Evolutionary conservation across 352 stramenopile genomes (phyloP).

Genomic region (Phytophthora quininea): DNA sequence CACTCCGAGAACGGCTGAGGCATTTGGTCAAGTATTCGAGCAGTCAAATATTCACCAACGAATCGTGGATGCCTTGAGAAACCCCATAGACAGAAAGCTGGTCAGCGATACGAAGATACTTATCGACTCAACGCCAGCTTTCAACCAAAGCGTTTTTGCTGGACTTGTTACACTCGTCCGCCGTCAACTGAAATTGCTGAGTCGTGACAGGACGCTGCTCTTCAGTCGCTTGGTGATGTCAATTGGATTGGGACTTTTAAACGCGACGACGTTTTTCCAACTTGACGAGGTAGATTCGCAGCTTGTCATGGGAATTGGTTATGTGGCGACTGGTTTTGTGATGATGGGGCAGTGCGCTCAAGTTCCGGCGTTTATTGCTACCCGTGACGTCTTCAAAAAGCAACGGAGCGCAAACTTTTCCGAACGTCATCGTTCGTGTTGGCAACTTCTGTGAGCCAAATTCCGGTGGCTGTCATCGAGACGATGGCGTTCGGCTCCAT

Average conservation of each 20-base stretch:
- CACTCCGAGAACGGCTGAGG: neutral
- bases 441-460: constrained; percentile 29
- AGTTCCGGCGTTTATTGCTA: constrained; percentile 63
- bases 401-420: constrained; percentile 78
- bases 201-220: constrained; percentile 18
- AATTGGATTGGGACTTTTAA: constrained; percentile 1
- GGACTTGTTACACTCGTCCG: constrained; percentile 7
- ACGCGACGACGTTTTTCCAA: constrained; percentile 4
- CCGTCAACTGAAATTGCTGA: constrained; percentile 25
- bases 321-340: constrained; percentile 71
- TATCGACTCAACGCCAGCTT: constrained; percentile 18
- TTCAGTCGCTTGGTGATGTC: constrained; percentile 9
- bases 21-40: constrained; percentile 18
- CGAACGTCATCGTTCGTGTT: constrained; percentile 68
- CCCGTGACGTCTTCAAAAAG: constrained; percentile 69
- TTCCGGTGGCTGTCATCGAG: constrained; percentile 63
- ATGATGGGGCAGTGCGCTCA: constrained; percentile 61
- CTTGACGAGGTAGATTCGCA: neutral
- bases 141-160: constrained; percentile 11
- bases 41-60: constrained; percentile 14
- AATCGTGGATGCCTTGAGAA: constrained; percentile 9
- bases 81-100: neutral
- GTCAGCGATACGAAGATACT: constrained; percentile 2
- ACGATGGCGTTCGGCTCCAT: constrained; percentile 83
- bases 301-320: constrained; percentile 48